Conservation (phyloP, 2,329 filamentous ascomycete genomes). For the Fusarium pilosicola region DNA sequence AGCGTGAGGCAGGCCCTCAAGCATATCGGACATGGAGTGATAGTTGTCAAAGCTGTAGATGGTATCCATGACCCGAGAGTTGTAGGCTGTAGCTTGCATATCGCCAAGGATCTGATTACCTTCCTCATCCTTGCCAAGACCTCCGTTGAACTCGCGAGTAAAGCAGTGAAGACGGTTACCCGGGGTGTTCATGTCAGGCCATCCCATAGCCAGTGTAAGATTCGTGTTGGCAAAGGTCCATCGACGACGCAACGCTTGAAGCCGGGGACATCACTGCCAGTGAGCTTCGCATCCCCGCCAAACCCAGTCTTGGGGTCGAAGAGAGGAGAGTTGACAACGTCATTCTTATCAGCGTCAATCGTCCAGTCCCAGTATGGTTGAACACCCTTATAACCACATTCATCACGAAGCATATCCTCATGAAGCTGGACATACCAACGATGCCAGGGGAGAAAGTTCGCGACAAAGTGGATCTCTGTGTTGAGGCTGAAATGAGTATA, state of each 20-base stretch:
- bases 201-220: slow-evolving; percentile 15
- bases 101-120: neutral
- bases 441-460: slow-evolving; percentile 16
- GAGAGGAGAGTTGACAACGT: slow-evolving; percentile 1
- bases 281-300: neutral
- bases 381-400: slow-evolving; percentile 11
- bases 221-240: slow-evolving; percentile 20
- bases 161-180: slow-evolving; percentile 7
- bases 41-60: slow-evolving; percentile 19
- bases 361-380: slow-evolving; percentile 26
- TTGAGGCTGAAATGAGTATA: slow-evolving; percentile 15
- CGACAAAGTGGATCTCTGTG: slow-evolving; percentile 11
- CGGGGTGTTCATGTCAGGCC: neutral
- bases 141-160: slow-evolving; percentile 11
- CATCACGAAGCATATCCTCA: slow-evolving; percentile 10
- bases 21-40: neutral
- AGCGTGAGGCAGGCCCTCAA: slow-evolving; percentile 18
- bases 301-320: slow-evolving; percentile 17
- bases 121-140: neutral
- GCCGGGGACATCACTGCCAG: slow-evolving; percentile 1
- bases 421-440: slow-evolving; percentile 19
- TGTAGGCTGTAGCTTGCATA: slow-evolving; percentile 10
- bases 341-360: slow-evolving; percentile 9
- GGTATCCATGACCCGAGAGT: slow-evolving; percentile 11
- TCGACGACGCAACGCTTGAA: slow-evolving; percentile 12